Conservation (phyloP, 176 grass and related monocot species). For the Luzula sylvatica region DNA sequence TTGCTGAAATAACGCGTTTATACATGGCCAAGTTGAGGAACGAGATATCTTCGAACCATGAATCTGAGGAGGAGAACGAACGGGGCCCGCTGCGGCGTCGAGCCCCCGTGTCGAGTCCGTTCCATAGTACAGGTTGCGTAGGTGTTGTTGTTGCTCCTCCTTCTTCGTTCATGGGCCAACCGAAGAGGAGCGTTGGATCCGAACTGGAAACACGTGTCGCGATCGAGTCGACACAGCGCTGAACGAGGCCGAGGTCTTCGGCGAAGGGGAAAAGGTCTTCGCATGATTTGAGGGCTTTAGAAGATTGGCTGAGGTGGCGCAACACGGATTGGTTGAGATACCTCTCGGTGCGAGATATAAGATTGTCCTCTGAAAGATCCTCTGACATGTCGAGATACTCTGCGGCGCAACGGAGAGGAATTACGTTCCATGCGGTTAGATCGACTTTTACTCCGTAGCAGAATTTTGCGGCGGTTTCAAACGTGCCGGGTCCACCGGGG, state of each 20-base stretch:
- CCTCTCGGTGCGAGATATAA: constrained; percentile 41
- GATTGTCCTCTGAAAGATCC: constrained; percentile 67
- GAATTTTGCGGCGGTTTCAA: constrained; percentile 71
- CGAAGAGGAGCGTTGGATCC: constrained; percentile 20
- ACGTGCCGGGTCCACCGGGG: constrained; percentile 60
- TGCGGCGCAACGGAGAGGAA: constrained; percentile 59
- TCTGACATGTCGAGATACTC: constrained; percentile 91
- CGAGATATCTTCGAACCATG: constrained; percentile 64
- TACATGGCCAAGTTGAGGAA: constrained; percentile 61
- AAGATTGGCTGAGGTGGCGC: constrained; percentile 43
- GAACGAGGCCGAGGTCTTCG: constrained; percentile 51
- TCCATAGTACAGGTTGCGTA: constrained; percentile 25
- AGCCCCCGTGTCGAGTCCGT: constrained; percentile 22
- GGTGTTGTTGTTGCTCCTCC: neutral
- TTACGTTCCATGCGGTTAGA: constrained; percentile 68
- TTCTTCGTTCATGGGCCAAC: constrained; percentile 27
- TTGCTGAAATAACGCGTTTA: constrained; percentile 66
- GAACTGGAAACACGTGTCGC: constrained; percentile 32
- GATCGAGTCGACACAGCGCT: constrained; percentile 62
- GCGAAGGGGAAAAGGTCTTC: constrained; percentile 68
- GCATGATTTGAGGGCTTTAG: constrained; percentile 75
- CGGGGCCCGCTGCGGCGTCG: constrained; percentile 6
- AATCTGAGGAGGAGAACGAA: constrained; percentile 31
- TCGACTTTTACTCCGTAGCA: constrained; percentile 90
- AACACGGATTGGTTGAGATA: constrained; percentile 42